These are phyloP conservation scores for Trichoderma asperelloides DNA, from an alignment of 495 filamentous ascomycete genomes.

Conservation along the genomic window DNA sequence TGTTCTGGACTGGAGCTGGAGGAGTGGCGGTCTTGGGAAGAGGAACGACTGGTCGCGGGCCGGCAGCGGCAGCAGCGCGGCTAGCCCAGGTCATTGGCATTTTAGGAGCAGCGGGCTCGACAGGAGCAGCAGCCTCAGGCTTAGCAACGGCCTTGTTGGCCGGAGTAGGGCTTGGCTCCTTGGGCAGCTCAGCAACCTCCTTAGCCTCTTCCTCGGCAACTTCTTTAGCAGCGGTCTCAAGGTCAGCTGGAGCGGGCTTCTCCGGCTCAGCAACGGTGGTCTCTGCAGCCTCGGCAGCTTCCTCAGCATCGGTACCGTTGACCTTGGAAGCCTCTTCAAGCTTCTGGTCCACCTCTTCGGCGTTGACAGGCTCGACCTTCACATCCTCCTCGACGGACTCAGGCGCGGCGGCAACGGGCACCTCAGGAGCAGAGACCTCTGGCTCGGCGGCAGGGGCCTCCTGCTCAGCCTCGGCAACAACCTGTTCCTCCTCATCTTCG, in stretches of 20 bases:
- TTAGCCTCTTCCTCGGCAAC: conserved; percentile 29
- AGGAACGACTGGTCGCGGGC: conserved; percentile 38
- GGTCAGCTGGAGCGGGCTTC: conserved; percentile 35
- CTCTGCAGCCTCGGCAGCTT: conserved; percentile 19
- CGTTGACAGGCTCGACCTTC: conserved; percentile 38
- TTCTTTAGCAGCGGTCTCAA: conserved; percentile 19
- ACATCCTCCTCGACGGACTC: conserved; percentile 30
- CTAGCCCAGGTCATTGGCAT: conserved; percentile 87
- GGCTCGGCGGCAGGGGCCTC: conserved; percentile 31
- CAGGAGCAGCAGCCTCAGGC: conserved; percentile 24
- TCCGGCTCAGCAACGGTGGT: conserved; percentile 16
- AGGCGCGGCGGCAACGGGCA: conserved; percentile 35
- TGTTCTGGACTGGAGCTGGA: conserved; percentile 26
- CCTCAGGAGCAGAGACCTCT: conserved; percentile 33
- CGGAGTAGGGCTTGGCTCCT: conserved; percentile 52
- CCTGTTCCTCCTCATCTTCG: conserved; percentile 61
- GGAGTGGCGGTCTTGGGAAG: conserved; percentile 36
- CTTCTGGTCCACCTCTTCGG: conserved; percentile 40
- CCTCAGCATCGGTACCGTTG: conserved; percentile 27
- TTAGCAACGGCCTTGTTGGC: conserved; percentile 35
- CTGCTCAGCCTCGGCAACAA: conserved; percentile 25
- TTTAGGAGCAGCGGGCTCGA: conserved; percentile 31
- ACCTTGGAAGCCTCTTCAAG: conserved; percentile 38
- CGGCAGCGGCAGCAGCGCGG: conserved; percentile 47
- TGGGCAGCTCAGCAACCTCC: conserved; percentile 47